Evolutionary conservation across 495 filamentous ascomycete species (phyloP).

Genomic region (Trichocladium uniseriatum): DNA sequence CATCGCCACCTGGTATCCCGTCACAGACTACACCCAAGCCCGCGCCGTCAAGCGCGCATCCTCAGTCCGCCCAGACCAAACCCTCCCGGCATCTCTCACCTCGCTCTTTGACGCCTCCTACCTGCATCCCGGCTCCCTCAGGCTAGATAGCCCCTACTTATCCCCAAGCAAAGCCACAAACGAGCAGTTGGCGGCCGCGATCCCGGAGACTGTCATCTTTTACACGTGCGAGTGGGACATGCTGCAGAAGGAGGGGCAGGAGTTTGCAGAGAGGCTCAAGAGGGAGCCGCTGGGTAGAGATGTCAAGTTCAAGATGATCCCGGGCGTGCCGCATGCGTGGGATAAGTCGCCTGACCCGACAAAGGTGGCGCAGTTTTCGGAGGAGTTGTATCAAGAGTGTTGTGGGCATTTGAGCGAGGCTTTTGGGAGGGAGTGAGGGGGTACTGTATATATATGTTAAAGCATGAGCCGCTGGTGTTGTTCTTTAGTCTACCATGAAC

Average conservation of each 20-base stretch:
- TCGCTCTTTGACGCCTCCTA: constrained; percentile 83
- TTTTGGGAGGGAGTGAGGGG: constrained; percentile 20
- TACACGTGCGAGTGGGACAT: constrained; percentile 90
- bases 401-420: constrained; percentile 22
- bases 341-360: constrained; percentile 79
- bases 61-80: constrained; percentile 56
- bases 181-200: constrained; percentile 32
- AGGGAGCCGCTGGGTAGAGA: constrained; percentile 51
- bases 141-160: constrained; percentile 28
- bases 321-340: constrained; percentile 71
- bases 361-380: constrained; percentile 38
- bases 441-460: too few species aligned
- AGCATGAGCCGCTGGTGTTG: too few species aligned
- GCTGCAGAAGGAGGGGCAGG: constrained; percentile 67
- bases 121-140: constrained; percentile 43
- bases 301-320: constrained; percentile 60
- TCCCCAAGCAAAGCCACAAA: constrained; percentile 34
- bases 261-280: constrained; percentile 53
- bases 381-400: constrained; percentile 34
- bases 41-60: constrained; percentile 61
- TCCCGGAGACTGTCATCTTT: constrained; percentile 46
- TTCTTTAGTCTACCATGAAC: too few species aligned
- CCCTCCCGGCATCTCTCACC: constrained; percentile 64
- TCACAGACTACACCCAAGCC: constrained; percentile 69
- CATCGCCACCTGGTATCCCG: constrained; percentile 70